Conservation (phyloP, 495 filamentous ascomycete species). For the Friedmanniomyces simplex region DNA sequence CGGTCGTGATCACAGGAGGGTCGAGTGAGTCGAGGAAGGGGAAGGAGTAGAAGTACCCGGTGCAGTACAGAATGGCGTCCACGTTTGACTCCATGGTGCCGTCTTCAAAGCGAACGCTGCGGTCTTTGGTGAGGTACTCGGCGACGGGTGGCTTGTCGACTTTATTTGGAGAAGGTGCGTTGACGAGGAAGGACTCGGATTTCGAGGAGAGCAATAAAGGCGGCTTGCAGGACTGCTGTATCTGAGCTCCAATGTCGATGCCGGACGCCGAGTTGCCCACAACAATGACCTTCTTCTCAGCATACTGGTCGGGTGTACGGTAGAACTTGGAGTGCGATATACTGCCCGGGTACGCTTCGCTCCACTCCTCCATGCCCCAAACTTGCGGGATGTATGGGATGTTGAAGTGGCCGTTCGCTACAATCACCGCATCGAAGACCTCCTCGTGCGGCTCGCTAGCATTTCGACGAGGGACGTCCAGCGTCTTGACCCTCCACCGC, state of each 20-base stretch:
- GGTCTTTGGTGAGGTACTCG: conserved; percentile 41
- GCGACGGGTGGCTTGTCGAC: conserved; percentile 49
- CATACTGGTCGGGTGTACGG: conserved; percentile 49
- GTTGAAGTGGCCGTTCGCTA: conserved; percentile 74
- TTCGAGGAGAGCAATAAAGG: conserved; percentile 46
- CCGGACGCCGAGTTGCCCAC: conserved; percentile 74
- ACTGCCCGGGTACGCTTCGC: conserved; percentile 46
- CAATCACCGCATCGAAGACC: conserved; percentile 63
- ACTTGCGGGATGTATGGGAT: conserved; percentile 61
- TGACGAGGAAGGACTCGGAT: conserved; percentile 32
- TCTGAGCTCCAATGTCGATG: conserved; percentile 69
- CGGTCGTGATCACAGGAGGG: conserved; percentile 53
- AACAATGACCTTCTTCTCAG: conserved; percentile 56
- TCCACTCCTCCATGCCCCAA: conserved; percentile 46
- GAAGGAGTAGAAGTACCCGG: conserved; percentile 62
- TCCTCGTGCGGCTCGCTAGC: conserved; percentile 30
- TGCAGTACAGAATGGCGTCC: conserved; percentile 62
- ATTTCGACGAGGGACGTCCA: conserved; percentile 30
- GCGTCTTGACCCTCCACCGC: conserved; percentile 46
- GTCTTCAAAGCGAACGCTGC: conserved; percentile 45
- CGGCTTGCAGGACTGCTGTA: conserved; percentile 41
- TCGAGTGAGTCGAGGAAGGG: conserved; percentile 55
- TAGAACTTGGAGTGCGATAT: conserved; percentile 80
- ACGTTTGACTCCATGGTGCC: conserved; percentile 47
- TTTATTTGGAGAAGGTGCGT: conserved; percentile 29